Percentiles rank a stretch among this genome's conserved stretches.
phyloP scores from a whole-genome alignment of 768 basidiomycete genomes.

The Butyriboletus loyo region DNA sequence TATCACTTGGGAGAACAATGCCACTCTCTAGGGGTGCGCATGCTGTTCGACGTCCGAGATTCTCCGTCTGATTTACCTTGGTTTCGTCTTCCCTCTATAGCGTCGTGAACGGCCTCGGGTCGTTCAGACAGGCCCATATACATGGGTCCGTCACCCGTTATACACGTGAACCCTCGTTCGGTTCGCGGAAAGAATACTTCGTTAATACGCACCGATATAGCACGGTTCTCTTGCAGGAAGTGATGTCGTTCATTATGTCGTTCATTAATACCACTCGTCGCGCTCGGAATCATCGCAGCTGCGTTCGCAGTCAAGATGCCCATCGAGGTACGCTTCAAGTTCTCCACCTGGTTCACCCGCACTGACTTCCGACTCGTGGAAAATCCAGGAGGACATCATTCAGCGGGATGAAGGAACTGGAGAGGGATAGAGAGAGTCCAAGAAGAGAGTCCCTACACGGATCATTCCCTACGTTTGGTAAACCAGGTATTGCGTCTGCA shows the following conservation, averaged over 20 bases:
- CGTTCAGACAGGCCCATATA: slow-evolving; percentile 30
- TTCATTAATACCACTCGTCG: slow-evolving; percentile 24
- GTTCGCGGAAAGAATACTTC: neutral
- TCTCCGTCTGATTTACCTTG: no score
- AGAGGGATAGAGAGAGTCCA: slow-evolving; percentile 21
- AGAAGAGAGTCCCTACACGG: slow-evolving; percentile 18
- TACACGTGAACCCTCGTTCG: slow-evolving; percentile 16
- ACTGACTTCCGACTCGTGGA: neutral
- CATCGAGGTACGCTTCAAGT: slow-evolving; percentile 21
- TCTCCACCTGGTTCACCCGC: neutral
- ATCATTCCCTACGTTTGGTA: slow-evolving; percentile 25
- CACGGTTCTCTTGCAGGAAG: slow-evolving; percentile 11
- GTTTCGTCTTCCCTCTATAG: slow-evolving; percentile 2
- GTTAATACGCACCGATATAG: neutral
- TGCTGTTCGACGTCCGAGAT: neutral
- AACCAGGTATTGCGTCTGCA: neutral
- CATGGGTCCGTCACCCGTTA: slow-evolving; percentile 30
- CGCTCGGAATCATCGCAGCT: slow-evolving; percentile 7
- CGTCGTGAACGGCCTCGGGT: slow-evolving; percentile 26
- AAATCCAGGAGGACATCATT: slow-evolving; percentile 23
- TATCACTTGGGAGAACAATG: slow-evolving; percentile 21
- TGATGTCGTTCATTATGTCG: slow-evolving; percentile 14
- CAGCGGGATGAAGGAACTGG: slow-evolving; percentile 14
- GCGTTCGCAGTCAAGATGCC: slow-evolving; percentile 24
- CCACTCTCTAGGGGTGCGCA: slow-evolving; percentile 21